Conservation (phyloP, 2,329 filamentous ascomycete genomes). For the Trichoderma brevicompactum region DNA sequence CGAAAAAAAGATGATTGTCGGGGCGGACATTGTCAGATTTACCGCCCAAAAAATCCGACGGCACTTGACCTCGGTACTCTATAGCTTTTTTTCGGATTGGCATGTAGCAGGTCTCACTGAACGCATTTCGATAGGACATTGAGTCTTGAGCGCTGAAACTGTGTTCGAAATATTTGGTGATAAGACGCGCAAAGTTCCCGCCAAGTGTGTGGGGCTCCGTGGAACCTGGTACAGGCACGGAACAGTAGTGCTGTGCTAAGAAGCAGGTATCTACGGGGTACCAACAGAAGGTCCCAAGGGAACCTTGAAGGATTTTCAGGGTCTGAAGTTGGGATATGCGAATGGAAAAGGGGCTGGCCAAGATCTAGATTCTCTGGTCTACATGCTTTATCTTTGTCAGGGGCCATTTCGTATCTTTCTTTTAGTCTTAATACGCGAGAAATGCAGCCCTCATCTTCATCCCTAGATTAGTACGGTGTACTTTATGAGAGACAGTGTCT, state of each 20-base stretch:
- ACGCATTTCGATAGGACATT: not conserved
- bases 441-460: not conserved
- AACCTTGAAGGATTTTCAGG: not conserved
- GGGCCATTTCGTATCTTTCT: not conserved
- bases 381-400: conserved; percentile 1
- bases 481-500: not conserved
- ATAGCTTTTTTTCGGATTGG: not conserved
- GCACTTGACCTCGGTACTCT: not conserved
- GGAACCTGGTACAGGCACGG: conserved; percentile 6
- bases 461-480: no score
- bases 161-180: conserved; percentile 1
- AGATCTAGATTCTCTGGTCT: not conserved
- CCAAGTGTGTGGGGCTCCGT: conserved; percentile 25
- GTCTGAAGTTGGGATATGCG: not conserved
- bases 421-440: not conserved
- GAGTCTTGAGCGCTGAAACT: not conserved
- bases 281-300: not conserved
- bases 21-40: not conserved
- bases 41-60: not conserved
- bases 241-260: conserved; percentile 5
- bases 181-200: not conserved
- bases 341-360: conserved; percentile 6
- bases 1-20: not conserved
- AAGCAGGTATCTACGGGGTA: not conserved
- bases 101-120: not conserved